Evolutionary conservation across 164 flowering plant genomes (phyloP).

Genomic region (Stephania yunnanensis): DNA sequence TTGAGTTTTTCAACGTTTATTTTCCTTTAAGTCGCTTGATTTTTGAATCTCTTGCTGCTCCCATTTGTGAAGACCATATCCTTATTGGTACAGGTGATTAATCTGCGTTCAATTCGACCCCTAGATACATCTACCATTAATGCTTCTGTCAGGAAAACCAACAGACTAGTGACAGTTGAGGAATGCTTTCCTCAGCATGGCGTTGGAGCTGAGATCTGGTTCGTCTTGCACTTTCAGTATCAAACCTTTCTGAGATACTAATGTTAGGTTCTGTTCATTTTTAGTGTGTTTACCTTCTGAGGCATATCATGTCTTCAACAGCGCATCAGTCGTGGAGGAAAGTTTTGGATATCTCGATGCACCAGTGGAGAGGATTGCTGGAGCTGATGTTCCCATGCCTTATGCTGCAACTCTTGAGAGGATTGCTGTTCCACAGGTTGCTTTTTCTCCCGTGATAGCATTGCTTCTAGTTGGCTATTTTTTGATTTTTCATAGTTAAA

Average conservation of each 20-base stretch:
- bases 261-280: neutral
- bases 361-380: conserved; percentile 84
- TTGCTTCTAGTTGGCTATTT: no score
- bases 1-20: neutral
- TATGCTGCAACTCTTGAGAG: conserved; percentile 94
- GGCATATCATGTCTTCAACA: conserved; percentile 24
- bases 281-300: conserved; percentile 2
- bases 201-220: conserved; percentile 97
- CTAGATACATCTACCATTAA: conserved; percentile 77
- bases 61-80: neutral
- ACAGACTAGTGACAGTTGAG: conserved; percentile 82
- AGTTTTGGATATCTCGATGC: conserved; percentile 94
- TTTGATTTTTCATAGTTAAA: no score
- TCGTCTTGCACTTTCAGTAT: conserved; percentile 1
- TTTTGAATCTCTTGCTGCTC: no score
- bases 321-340: conserved; percentile 81
- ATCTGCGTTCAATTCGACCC: conserved; percentile 85
- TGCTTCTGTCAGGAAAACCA: conserved; percentile 87
- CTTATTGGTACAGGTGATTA: conserved; percentile 49
- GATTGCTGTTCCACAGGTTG: conserved; percentile 91
- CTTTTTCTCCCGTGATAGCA: neutral
- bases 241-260: conserved; percentile 23
- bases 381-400: conserved; percentile 97
- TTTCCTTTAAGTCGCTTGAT: neutral
- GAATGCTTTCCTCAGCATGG: conserved; percentile 98